Percentiles rank a stretch among this genome's conserved stretches.
Conservation (phyloP, 257 asterid species). For the Salvia miltiorrhiza region DNA sequence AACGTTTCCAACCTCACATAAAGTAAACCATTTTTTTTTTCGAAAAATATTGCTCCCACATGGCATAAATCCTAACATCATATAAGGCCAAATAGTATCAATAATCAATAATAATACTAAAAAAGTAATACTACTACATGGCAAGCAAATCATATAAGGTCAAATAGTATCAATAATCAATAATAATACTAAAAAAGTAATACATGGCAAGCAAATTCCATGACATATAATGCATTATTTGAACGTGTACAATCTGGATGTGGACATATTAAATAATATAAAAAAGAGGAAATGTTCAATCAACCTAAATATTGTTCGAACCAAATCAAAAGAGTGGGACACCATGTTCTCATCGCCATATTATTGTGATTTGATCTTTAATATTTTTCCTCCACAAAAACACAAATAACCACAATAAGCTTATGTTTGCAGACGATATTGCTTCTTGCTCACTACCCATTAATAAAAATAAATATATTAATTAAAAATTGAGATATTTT, state of each 20-base stretch:
- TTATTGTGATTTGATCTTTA: conserved; percentile 18
- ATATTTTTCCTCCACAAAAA: not conserved
- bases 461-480: not conserved
- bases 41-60: conserved; percentile 4
- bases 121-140: conserved; percentile 4
- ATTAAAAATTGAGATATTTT: not conserved
- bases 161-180: not conserved
- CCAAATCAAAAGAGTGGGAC: conserved; percentile 32
- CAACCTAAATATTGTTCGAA: conserved; percentile 25
- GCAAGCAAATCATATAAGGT: conserved; percentile 15
- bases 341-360: conserved; percentile 17
- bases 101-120: not conserved
- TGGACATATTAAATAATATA: conserved; percentile 3
- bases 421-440: not conserved
- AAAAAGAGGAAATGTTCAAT: conserved; percentile 2
- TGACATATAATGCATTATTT: conserved; percentile 8
- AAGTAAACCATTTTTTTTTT: not conserved
- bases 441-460: not conserved
- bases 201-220: conserved; percentile 12
- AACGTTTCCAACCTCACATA: not conserved
- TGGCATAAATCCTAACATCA: not conserved
- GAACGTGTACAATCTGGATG: conserved; percentile 23
- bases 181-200: not conserved
- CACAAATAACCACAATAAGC: not conserved
- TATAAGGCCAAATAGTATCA: not conserved